Evolutionary conservation across 208 protist genomes (phyloP).

Genomic region (Phytomonas sp.): DNA sequence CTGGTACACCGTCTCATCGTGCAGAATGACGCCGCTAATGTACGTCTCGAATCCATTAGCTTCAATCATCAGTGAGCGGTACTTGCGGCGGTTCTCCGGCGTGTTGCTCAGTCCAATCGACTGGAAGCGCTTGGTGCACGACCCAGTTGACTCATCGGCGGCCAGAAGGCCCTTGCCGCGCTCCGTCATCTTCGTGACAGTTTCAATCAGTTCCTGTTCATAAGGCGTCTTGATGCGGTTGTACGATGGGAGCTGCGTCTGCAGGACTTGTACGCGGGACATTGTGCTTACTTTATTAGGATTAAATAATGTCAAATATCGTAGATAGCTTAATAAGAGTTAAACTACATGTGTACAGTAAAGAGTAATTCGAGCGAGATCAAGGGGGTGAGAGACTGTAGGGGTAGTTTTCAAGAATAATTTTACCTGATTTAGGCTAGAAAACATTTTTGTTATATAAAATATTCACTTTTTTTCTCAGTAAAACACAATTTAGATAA

Average conservation of each 20-base stretch:
- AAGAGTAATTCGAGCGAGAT: neutral
- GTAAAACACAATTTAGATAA: constrained; percentile 3
- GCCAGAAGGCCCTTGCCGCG: constrained; percentile 96
- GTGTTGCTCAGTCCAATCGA: constrained; percentile 93
- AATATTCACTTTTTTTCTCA: neutral
- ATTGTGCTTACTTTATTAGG: constrained; percentile 16
- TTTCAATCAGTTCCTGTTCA: constrained; percentile 60
- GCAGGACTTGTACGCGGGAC: constrained; percentile 67
- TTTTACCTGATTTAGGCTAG: too few relatives aligned
- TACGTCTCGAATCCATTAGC: constrained; percentile 78
- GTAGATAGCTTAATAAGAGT: neutral
- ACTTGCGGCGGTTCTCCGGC: constrained; percentile 90
- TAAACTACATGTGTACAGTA: neutral
- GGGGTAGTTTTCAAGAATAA: too few relatives aligned
- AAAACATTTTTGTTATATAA: neutral
- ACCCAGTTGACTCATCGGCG: constrained; percentile 93
- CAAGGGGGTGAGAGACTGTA: too few relatives aligned
- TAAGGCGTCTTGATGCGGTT: constrained; percentile 75
- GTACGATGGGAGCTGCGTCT: constrained; percentile 76
- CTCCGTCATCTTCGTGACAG: constrained; percentile 54
- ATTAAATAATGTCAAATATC: neutral
- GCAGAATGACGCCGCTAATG: constrained; percentile 95
- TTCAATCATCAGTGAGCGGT: constrained; percentile 88
- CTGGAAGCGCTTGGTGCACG: constrained; percentile 93
- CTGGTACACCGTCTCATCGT: constrained; percentile 95